A percentile compares a stretch with the other conserved stretches of the same genome.
Evolutionary conservation across 2,329 filamentous ascomycete species (phyloP).

Genomic region (Xylaria sp.): DNA sequence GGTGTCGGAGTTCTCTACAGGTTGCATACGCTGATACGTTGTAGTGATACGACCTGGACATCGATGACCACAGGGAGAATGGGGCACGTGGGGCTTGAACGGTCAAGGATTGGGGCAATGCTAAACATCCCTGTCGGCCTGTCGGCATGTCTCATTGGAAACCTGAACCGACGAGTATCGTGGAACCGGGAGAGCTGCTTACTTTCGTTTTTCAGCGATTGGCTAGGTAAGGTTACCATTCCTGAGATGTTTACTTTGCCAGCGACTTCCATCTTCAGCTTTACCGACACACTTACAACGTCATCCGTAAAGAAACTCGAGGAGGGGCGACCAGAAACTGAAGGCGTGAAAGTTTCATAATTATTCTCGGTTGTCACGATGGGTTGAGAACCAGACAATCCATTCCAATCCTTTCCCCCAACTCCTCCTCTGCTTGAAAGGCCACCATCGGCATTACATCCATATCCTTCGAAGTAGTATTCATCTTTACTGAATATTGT

Average conservation of each 20-base stretch:
- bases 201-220: conserved; percentile 9
- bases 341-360: neutral
- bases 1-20: neutral
- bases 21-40: too few species aligned
- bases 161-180: too few species aligned
- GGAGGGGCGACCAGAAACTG: neutral
- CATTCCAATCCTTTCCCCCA: too few species aligned
- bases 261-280: neutral
- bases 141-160: neutral
- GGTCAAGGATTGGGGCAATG: conserved; percentile 19
- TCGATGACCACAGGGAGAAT: neutral
- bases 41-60: neutral
- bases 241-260: neutral
- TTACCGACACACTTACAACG: too few species aligned
- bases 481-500: neutral
- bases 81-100: conserved; percentile 18
- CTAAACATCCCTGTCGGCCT: conserved; percentile 3
- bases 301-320: too few species aligned
- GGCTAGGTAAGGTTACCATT: too few species aligned
- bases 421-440: too few species aligned
- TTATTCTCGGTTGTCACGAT: neutral
- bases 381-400: neutral
- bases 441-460: too few species aligned
- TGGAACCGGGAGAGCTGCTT: conserved; percentile 5
- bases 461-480: conserved; percentile 5